phyloP scores from a whole-genome alignment of 495 filamentous ascomycete genomes.

The Podospora appendiculata region DNA sequence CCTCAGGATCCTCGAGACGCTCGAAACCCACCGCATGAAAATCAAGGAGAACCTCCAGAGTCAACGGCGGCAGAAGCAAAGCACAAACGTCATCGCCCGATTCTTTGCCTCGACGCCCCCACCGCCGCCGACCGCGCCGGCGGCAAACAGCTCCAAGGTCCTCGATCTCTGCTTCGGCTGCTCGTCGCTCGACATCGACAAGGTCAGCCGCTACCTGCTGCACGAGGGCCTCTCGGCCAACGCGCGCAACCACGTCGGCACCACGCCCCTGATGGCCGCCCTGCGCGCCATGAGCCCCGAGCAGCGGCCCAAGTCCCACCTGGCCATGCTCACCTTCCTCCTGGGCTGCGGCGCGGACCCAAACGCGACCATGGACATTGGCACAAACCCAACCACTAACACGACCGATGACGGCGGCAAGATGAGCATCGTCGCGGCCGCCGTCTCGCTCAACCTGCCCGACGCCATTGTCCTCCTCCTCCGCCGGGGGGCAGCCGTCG shows the following conservation, averaged over 20 bases:
- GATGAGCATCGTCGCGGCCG: conserved; percentile 2
- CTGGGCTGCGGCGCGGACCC: conserved; percentile 18
- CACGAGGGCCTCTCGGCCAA: conserved; percentile 2
- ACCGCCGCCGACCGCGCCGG: not conserved
- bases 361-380: not conserved
- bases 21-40: not conserved
- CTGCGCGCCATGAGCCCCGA: conserved; percentile 1
- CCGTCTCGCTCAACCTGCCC: conserved; percentile 2
- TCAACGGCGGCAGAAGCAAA: not conserved
- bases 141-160: not conserved
- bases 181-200: conserved; percentile 13
- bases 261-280: conserved; percentile 8
- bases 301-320: conserved; percentile 2
- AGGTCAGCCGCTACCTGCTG: conserved; percentile 8
- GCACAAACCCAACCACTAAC: not conserved
- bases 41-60: not conserved
- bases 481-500: conserved; percentile 6
- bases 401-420: not conserved
- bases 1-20: conserved; percentile 1
- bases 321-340: conserved; percentile 12
- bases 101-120: not conserved
- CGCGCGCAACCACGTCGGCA: conserved; percentile 7
- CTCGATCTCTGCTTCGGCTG: conserved; percentile 13
- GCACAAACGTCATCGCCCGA: not conserved
- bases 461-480: conserved; percentile 9